Evolutionary conservation across 495 filamentous ascomycete genomes (phyloP), one percentile per base, ranked within the genome.

Genomic region (Friedmanniomyces simplex): DNA sequence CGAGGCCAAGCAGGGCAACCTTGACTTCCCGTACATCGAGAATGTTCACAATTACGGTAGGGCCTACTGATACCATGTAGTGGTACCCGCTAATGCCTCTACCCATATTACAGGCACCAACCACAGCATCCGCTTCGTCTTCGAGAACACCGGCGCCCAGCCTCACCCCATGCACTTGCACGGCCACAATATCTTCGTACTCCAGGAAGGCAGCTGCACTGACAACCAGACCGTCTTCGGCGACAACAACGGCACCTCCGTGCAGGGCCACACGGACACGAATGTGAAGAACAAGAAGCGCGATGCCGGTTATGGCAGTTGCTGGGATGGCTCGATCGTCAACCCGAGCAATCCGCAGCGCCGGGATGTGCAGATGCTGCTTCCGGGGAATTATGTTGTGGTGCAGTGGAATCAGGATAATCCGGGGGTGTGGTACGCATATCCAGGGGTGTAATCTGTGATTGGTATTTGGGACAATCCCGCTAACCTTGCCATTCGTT

Each of bases 21-120:
- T 55, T 11, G 58, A 61, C 21, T 70, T 67, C 47, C 52, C 55
- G 3, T 28, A 57, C 25, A 56, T 43, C 37, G 51, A 47, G 55
- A 70, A 69, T 39, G 66, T 68, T 0, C 62, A 65, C 57, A 68
- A 71, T 54, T 71, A 64, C 39, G 68, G 28, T 32, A 10, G n/a
- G n/a, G n/a, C n/a, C n/a, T n/a, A n/a, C n/a, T n/a, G n/a, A n/a
- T n/a, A n/a, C n/a, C n/a, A n/a, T n/a, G n/a, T n/a, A 32, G 28
- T 32, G 4, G 28, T 32, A 10, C 28, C 28, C 10, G 3, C 28
- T 32, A 32, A 32, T 32, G 28, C 3, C 10, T 32, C 4, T 32
- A 32, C 28, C 28, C 28, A 3, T 32, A 32, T 4, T 32, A 32
- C 10, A 32, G 28, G 65, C 52, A 53, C 26, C n/a, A 67, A 68